Evolutionary conservation across 106 monocot genomes (phyloP), one percentile per base, ranked within the genome.

Genomic region (Acanthochlamys bracteata): DNA sequence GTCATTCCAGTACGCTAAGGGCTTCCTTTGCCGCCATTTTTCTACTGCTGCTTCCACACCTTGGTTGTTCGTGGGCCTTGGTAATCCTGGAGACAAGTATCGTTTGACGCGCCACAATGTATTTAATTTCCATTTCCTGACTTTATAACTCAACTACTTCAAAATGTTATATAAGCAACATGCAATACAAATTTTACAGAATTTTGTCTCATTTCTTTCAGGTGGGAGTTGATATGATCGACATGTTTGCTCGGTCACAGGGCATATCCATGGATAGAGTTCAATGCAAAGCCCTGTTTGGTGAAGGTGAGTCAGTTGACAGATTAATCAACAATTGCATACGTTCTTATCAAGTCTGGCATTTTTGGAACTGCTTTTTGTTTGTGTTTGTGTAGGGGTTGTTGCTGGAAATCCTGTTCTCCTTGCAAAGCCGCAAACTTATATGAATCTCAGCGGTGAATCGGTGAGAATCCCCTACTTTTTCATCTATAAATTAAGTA

Each of bases 371-470:
- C n/a, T n/a, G n/a, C n/a, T 11, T 39, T 3, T n/a, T 0, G 53
- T 39, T 42, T 61, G 19, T 27, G 41, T 2, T 61, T 51, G 22
- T 55, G 26, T 65, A 96, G 96, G 96, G 17, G 26, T 82, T 25
- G 73, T 92, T 46, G 85, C 71, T 17, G 77, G 76, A 13, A 74
- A 67, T 8, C 92, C 88, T 0, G 78, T 98, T 63, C 76, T 98
- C 17, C 88, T 98, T 19, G 91, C 98, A 8, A 98, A 92, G 69
- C 98, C 98, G 7, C 98, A 98, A 72, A 98, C 98, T 11, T 98
- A 98, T 52, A 98, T 98, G 98, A 96, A 96, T 68, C 84, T 96
- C 25, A 85, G 91, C 16, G 96, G 96, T 25, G 96, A 96, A 83
- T 88, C 85, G 59, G 96, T 95, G 66, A 84, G 94, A n/a, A n/a